Base-by-base conservation (phyloP, 257 asterid genomes). In the Nicotiana tabacum region DNA sequence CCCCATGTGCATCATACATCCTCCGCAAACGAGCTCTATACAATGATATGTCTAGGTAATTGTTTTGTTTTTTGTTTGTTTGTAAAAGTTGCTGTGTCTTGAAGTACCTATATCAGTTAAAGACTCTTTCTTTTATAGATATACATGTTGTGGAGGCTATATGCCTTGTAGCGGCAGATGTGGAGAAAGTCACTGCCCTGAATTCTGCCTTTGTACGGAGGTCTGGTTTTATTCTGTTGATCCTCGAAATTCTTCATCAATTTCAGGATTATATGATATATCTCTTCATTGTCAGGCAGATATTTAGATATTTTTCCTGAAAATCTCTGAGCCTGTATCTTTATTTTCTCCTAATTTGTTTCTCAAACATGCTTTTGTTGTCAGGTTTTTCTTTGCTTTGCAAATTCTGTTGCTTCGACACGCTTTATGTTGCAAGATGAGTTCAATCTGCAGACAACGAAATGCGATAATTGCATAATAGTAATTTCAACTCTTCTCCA, bases 351-450 rank as follows among this genome's bases (percentile, higher is more conserved):
- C 29, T 53, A 18, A 37, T 60, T 35, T 62, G 17, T 17, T 80
- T 17, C 35, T 27, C 9, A 58, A 66, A 33, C 61, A 21, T 37
- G 77, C 39, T 64, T 21, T 2, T 77, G 29, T 53, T 15, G 83
- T 46, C 84, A 89, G 90, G 89, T 87, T 37, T 85, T 77, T 48
- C 77, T 81, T 17, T 89, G 90, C 85, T 89, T 89, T 83, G 82
- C 67, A 17, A 89, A 81, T 77, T 89, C 89, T 62, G 90, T 89
- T 57, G 89, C 92, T 37, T 84, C 89, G 2, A 89, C 90, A 3
- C 88, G 90, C 66, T 87, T 88, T 81, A 79, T 88, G 86, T 58
- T 89, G 74, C 90, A 89, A 80, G 92, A 89, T 79, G 92, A 89
- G 83, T 86, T 88, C 88, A 86, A 86, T 69, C 87, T 85, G 85